These are phyloP conservation scores for Venturia pyrina DNA, from an alignment of 2,329 filamentous ascomycete genomes.

Conservation along the genomic window DNA sequence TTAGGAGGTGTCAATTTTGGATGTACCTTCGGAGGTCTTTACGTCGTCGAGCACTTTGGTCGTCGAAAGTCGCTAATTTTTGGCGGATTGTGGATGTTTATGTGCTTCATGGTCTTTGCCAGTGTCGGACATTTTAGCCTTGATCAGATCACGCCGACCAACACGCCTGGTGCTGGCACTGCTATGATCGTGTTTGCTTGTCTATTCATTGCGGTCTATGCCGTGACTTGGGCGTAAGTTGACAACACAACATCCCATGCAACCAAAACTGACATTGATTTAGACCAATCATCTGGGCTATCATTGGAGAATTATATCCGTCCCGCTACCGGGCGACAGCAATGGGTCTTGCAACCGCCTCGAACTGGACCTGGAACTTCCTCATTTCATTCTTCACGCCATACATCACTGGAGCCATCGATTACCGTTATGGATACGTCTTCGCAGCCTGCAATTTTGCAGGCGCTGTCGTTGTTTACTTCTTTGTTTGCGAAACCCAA, in stretches of 20 bases:
- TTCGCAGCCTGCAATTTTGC: conserved; percentile 63
- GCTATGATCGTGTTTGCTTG: conserved; percentile 60
- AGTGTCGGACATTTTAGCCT: conserved; percentile 37
- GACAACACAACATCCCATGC: conserved; percentile 80
- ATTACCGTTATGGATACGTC: conserved; percentile 65
- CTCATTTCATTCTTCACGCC: conserved; percentile 61
- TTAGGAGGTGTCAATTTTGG: conserved; percentile 39
- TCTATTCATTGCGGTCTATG: conserved; percentile 56
- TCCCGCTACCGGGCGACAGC: conserved; percentile 39
- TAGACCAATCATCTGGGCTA: conserved; percentile 59
- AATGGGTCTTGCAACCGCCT: conserved; percentile 35
- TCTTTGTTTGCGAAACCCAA: conserved; percentile 67
- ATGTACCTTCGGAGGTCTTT: conserved; percentile 37
- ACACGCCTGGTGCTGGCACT: conserved; percentile 39
- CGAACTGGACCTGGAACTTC: conserved; percentile 35
- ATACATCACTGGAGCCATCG: conserved; percentile 63
- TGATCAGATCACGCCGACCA: conserved; percentile 22
- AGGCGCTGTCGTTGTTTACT: conserved; percentile 58
- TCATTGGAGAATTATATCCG: conserved; percentile 56
- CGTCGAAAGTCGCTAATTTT: conserved; percentile 35
- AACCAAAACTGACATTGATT: conserved; percentile 65
- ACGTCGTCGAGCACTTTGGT: conserved; percentile 37
- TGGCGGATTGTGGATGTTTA: conserved; percentile 39
- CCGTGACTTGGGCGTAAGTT: conserved; percentile 51
- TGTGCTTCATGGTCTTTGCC: conserved; percentile 48